phyloP scores from a whole-genome alignment of 768 basidiomycete genomes.

The Neoboletus brunneissimus region DNA sequence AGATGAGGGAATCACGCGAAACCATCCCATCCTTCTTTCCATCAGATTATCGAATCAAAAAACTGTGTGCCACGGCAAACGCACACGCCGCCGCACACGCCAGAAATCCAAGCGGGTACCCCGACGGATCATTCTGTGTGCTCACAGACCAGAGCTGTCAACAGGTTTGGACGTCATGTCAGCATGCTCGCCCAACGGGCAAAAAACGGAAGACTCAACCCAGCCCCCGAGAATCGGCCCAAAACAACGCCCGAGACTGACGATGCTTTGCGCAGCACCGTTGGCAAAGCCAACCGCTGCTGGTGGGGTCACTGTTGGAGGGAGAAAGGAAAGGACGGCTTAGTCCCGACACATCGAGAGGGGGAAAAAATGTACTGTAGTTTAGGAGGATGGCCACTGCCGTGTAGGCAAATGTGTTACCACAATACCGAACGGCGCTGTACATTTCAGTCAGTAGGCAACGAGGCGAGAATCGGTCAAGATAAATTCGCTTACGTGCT shows the following conservation, averaged over 20 bases:
- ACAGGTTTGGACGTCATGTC: constrained; percentile 3
- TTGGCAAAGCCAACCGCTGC: constrained; percentile 88
- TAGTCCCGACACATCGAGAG: not conserved
- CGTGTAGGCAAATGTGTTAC: constrained; percentile 86
- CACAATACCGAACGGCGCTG: constrained; percentile 86
- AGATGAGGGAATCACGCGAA: not conserved
- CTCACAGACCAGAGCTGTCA: constrained; percentile 71
- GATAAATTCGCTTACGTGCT: constrained; percentile 65
- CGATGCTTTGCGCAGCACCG: constrained; percentile 93
- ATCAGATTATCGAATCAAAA: constrained; percentile 70
- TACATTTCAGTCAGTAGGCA: not conserved
- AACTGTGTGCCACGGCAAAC: constrained; percentile 65
- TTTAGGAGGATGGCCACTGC: constrained; percentile 85
- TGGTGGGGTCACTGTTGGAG: constrained; percentile 78
- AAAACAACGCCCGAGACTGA: constrained; percentile 87
- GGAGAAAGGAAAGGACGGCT: not conserved
- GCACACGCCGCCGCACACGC: constrained; percentile 60
- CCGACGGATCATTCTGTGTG: constrained; percentile 62
- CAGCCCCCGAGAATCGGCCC: constrained; percentile 86
- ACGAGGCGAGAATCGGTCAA: not conserved
- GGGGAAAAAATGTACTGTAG: constrained; percentile 53
- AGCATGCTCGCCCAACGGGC: not conserved
- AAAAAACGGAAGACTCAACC: constrained; percentile 37
- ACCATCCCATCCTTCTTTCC: constrained; percentile 9
- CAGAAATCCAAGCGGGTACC: constrained; percentile 75